phyloP scores from a whole-genome alignment of 176 grass and related monocot genomes.

The Avena eriantha region DNA sequence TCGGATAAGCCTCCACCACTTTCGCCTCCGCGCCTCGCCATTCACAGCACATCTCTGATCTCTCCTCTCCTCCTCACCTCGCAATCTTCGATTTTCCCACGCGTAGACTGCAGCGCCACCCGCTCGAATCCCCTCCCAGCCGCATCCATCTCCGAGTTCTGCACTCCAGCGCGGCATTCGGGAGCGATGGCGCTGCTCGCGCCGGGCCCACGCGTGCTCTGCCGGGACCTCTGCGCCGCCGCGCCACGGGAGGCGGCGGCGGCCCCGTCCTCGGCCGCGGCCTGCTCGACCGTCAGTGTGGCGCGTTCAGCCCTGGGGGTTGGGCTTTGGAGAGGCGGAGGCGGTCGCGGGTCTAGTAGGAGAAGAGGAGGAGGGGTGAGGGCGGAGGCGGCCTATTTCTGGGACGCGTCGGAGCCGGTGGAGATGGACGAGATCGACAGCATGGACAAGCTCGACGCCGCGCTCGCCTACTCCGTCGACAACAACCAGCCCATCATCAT shows the following conservation, averaged over 20 bases:
- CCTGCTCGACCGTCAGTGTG: slow-evolving; percentile 54
- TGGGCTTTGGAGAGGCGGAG: slow-evolving; percentile 32
- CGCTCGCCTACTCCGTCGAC: slow-evolving; percentile 60
- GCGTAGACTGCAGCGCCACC: background rate
- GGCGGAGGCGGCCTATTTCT: slow-evolving; percentile 70
- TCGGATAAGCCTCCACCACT: slow-evolving; percentile 11
- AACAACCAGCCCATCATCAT: slow-evolving; percentile 67
- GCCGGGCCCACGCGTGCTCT: slow-evolving; percentile 55
- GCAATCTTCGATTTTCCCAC: slow-evolving; percentile 21
- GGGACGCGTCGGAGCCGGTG: slow-evolving; percentile 68
- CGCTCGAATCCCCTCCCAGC: background rate
- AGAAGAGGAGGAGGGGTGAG: background rate
- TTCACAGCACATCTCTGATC: background rate
- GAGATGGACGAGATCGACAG: slow-evolving; percentile 82
- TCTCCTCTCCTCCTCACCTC: background rate
- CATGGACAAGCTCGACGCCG: slow-evolving; percentile 77
- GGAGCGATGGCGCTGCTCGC: slow-evolving; percentile 57
- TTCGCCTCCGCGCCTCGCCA: background rate
- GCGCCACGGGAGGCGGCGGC: slow-evolving; percentile 38
- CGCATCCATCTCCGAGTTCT: background rate
- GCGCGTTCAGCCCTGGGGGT: background rate
- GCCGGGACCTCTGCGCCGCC: slow-evolving; percentile 44
- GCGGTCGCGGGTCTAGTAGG: background rate
- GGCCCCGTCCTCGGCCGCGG: slow-evolving; percentile 20
- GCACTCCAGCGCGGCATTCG: background rate